Percentiles rank a stretch among this genome's conserved stretches.
Conservation (phyloP, 192 early-diverging fungal species). For the Backusella tarrabulga region DNA sequence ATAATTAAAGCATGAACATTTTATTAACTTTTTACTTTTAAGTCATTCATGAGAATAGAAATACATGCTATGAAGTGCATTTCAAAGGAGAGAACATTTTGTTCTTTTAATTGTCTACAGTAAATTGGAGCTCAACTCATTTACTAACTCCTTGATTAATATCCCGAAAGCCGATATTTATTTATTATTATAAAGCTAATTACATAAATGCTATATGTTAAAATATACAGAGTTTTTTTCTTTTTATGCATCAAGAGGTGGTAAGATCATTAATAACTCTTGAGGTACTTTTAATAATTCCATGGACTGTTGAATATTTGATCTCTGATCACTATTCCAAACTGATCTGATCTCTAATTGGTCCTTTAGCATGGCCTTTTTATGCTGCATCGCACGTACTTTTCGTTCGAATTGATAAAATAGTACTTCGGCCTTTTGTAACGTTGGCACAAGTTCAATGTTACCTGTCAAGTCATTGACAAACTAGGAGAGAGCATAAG, state of each 20-base stretch:
- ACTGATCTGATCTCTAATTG: slow-evolving; percentile 21
- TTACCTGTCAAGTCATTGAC: slow-evolving; percentile 82
- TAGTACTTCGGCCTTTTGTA: slow-evolving; percentile 72
- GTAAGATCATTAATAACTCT: background rate
- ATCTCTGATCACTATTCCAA: slow-evolving; percentile 26
- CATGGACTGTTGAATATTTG: background rate
- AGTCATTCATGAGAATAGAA: background rate
- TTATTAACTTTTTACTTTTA: background rate
- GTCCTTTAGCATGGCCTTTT: slow-evolving; percentile 20
- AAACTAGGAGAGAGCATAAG: slow-evolving; percentile 46
- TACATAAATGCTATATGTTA: background rate
- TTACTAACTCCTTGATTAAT: no score
- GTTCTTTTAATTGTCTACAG: no score
- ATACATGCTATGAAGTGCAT: no score
- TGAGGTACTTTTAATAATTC: background rate
- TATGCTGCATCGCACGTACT: slow-evolving; percentile 42
- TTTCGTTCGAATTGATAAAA: slow-evolving; percentile 58
- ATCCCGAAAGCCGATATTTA: no score
- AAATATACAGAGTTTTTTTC: background rate
- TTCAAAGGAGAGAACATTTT: no score
- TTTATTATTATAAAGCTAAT: background rate
- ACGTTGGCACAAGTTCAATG: slow-evolving; percentile 65
- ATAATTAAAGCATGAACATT: background rate
- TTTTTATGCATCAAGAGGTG: background rate
- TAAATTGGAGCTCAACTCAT: no score